Evolutionary conservation across 225 moss, liverwort and hornwort species (phyloP).

Genomic region (Lunularia cruciata): DNA sequence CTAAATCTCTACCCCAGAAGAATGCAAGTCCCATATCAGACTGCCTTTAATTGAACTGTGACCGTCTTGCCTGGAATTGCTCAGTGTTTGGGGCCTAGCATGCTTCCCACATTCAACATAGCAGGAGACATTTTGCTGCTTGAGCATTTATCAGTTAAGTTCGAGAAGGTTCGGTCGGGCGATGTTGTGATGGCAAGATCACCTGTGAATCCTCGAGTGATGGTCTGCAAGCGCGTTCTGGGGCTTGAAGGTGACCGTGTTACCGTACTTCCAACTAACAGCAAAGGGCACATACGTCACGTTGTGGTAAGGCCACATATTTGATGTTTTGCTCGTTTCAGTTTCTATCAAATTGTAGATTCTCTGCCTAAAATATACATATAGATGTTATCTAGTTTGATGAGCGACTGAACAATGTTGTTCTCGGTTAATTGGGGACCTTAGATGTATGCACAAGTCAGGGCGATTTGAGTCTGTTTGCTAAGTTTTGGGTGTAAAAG

Average conservation of each 20-base stretch:
- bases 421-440: no score
- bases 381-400: no score
- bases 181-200: slow-evolving; percentile 99
- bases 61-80: slow-evolving; percentile 5
- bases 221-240: slow-evolving; percentile 94
- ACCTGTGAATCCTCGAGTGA: slow-evolving; percentile 84
- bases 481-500: no score
- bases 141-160: slow-evolving; percentile 90
- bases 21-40: no score
- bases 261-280: slow-evolving; percentile 84
- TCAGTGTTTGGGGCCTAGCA: slow-evolving; percentile 98
- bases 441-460: no score
- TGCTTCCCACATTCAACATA: slow-evolving; percentile 98
- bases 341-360: background rate
- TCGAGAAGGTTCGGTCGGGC: slow-evolving; percentile 79
- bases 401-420: no score
- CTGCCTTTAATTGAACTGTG: no score
- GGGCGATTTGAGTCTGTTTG: no score
- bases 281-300: slow-evolving; percentile 85
- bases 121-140: slow-evolving; percentile 92
- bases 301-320: slow-evolving; percentile 52
- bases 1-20: no score
- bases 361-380: no score
- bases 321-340: background rate
- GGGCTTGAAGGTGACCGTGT: slow-evolving; percentile 91